Base-by-base conservation (phyloP, 1,284 basidiomycete species). In the Omphalotus olearius region DNA sequence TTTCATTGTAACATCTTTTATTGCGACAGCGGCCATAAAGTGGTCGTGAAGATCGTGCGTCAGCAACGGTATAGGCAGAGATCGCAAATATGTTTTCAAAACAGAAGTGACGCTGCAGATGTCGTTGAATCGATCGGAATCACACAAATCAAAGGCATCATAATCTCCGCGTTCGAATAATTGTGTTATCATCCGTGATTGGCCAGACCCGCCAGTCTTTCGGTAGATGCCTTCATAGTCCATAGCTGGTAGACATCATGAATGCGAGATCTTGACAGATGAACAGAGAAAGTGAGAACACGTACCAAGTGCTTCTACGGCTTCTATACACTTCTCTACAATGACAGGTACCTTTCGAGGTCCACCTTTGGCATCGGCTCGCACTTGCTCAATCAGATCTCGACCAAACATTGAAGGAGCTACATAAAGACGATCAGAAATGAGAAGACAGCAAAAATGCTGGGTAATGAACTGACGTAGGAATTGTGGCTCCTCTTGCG, bases 141-240 rank as follows among this genome's bases (percentile, higher is more conserved):
- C 92, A 50, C 79, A 76, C 40, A 99, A 79, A 65, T 99, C 91
- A 66, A 99, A 98, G 1, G 88, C 74, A 14, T 75, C 65, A 65
- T 95, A 95, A 63, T 95, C 85, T 50, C 93, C 93, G 39, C 90
- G 83, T 63, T 99, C 97, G 62, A 99, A 99, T 33, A 97, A 78
- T 59, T 95, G 91, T 0, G 92, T 94, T 68, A 99, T 98, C 53
- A 82, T 80, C 69, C 96, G 96, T 44, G 92, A 90, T 64, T 96
- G 93, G 7, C 90, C 83, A 30, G 90, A 86, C 5, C 97, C 97
- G 18, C 97, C 97, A 0, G 91, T 93, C 73, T 98, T 98, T 56
- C 97, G 92, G 70, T 98, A 98, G 59, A 99, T 93, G 11, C 96
- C 93, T 67, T 96, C 93, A 62, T 92, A 93, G 57, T 93, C 89